Evolutionary conservation across 2,329 filamentous ascomycete genomes (phyloP), one percentile per base, ranked within the genome.

Genomic region (Hyphodiscus sp.): DNA sequence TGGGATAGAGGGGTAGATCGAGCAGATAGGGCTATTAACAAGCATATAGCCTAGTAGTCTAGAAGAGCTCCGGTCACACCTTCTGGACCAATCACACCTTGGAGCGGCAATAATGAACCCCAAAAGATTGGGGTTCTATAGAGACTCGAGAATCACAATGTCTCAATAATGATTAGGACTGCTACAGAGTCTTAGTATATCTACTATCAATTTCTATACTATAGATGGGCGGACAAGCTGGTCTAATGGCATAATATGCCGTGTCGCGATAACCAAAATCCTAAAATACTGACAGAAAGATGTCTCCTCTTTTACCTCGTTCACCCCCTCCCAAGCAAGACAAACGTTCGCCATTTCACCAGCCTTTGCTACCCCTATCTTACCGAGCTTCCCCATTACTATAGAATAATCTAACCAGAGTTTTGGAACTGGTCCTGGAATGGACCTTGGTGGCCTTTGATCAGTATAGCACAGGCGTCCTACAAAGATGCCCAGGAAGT

Each of bases 241-340:
- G 49, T 60, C 41, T 44, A 58, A 58, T 33, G 49, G 57, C 47
- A 55, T 49, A 16, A 61, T 59, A 16, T 61, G 33, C 45, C 59
- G 44, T n/a, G 55, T 61, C 11, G 59, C 55, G 16, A 61, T 55
- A 20, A 61, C 58, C 7, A 57, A 51, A 47, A 59, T 33, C 41
- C 57, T 49, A 43, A 44, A 59, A 54, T 57, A 59, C 38, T 59
- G 46, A 19, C 50, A 59, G 29, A 51, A 54, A 1, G 52, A 50
- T 20, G 47, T 54, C 15, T 54, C 57, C n/a, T 53, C 52, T 51
- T 59, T 56, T n/a, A 53, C 46, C 51, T 59, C 52, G 20, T 61
- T 59, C 33, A 61, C n/a, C 56, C 26, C 57, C 48, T 61, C 54
- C 56, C 50, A 60, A 7, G 50, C 49, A 54, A 60, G 56, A 57